Evolutionary conservation across 2,329 filamentous ascomycete species (phyloP), one percentile per base, ranked within the genome.

Genomic region (Verticillium isaacii): DNA sequence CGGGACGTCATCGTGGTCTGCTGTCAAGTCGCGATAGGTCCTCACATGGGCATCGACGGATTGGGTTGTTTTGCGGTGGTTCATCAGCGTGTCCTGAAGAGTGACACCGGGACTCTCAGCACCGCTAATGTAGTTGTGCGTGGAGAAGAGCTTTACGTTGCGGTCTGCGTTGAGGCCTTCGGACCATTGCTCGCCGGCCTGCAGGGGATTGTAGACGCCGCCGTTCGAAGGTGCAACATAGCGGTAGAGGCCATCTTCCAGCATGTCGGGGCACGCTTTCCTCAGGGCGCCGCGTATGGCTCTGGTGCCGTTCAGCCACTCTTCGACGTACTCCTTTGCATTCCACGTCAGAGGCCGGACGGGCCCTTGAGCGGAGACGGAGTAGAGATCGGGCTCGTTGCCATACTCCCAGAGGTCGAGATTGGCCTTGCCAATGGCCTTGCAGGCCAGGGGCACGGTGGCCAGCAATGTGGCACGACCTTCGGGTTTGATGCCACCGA

Each of bases 91-190:
- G 19, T 78, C 78, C 69, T 85, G 82, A 0, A 89, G 79, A 0
- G 86, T 89, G 2, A 89, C 83, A 15, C 86, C 86, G 0, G 81
- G 84, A n/a, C 78, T 75, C 2, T 77, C 78, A 41, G 86, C 84
- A 59, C 84, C 85, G 60, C 79, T 82, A 66, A 89, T 88, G 71
- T 89, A 89, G 74, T 88, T 88, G 71, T 88, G 85, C 5, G 82
- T 81, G 2, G 83, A 85, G 62, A 85, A 85, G 19, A 82, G 67
- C 29, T 75, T 79, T 64, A 89, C 79, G 56, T 82, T 73, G 6
- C 73, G 65, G 65, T 85, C 79, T 0, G 65, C 65, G 64, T 85
- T 72, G 2, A 89, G 65, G 0, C 84, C 85, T n/a, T 75, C 77
- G n/a, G 77, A 67, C 82, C 83, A 89, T 0, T 81, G 76, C 32